These are phyloP conservation scores for Ceratobasidium sp. DNA, from an alignment of 1,284 basidiomycete genomes.

Conservation along the genomic window DNA sequence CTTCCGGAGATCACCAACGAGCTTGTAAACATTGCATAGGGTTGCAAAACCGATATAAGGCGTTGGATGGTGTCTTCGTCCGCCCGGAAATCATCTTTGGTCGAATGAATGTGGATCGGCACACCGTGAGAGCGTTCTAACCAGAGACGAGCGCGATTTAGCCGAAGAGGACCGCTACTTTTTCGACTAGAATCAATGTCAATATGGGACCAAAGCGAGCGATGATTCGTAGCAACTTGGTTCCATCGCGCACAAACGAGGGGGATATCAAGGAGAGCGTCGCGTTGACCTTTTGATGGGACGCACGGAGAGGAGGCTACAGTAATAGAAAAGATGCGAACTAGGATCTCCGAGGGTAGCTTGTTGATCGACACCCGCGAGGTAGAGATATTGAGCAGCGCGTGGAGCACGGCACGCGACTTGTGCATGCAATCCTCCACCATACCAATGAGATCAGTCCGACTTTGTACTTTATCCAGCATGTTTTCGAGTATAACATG, in stretches of 20 bases:
- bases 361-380: not conserved
- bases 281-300: too few species aligned
- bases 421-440: not conserved
- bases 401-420: not conserved
- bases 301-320: not conserved
- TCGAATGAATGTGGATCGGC: too few species aligned
- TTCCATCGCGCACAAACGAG: conserved; percentile 1
- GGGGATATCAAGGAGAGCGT: not conserved
- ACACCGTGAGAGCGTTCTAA: too few species aligned
- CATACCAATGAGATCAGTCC: too few species aligned
- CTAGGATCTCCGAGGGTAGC: not conserved
- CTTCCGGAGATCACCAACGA: too few species aligned
- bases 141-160: too few species aligned
- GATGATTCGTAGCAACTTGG: not conserved
- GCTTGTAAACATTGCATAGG: too few species aligned
- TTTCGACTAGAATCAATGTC: not conserved
- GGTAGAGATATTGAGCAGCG: conserved; percentile 6
- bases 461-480: not conserved
- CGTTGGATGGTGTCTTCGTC: too few species aligned
- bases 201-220: not conserved
- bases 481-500: not conserved
- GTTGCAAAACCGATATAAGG: too few species aligned
- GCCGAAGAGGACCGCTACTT: too few species aligned
- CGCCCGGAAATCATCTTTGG: too few species aligned
- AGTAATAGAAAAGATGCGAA: not conserved